Conservation (phyloP, 495 filamentous ascomycete genomes). For the Xylaria bambusicola region DNA sequence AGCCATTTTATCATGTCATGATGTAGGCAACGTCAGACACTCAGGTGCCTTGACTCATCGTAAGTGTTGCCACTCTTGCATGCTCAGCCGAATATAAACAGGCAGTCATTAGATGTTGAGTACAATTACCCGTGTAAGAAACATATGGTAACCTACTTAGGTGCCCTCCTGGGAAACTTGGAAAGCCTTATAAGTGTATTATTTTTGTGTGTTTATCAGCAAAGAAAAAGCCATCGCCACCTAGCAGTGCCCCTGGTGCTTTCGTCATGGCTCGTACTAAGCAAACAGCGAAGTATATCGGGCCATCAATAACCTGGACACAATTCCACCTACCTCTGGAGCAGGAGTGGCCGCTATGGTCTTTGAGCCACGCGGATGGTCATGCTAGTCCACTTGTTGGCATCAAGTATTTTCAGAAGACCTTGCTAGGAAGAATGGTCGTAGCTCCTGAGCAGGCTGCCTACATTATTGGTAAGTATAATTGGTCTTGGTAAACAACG, state of each 20-base stretch:
- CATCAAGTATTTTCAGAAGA: slow-evolving; percentile 10
- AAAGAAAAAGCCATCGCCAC: too few species aligned
- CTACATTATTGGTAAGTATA: slow-evolving; percentile 28
- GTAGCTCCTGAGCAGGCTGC: slow-evolving; percentile 32
- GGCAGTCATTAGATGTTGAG: too few species aligned
- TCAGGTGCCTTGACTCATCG: too few species aligned
- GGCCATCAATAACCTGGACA: slow-evolving; percentile 25
- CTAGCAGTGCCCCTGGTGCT: background rate
- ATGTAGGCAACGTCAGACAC: too few species aligned
- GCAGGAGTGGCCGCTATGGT: slow-evolving; percentile 30
- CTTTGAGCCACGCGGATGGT: slow-evolving; percentile 17
- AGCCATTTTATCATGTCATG: too few species aligned
- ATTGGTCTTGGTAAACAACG: background rate
- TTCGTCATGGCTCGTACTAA: slow-evolving; percentile 27
- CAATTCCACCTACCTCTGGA: slow-evolving; percentile 26
- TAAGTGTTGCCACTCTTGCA: too few species aligned
- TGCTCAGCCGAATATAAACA: too few species aligned
- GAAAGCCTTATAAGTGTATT: too few species aligned
- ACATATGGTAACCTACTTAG: too few species aligned
- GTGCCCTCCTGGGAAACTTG: too few species aligned
- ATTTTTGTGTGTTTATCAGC: too few species aligned
- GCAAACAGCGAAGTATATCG: background rate
- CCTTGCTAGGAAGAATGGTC: slow-evolving; percentile 29
- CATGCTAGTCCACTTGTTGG: slow-evolving; percentile 26
- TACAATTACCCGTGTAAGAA: too few species aligned